Evolutionary conservation across 164 flowering plant genomes (phyloP).

Genomic region (Euptelea pleiosperma): DNA sequence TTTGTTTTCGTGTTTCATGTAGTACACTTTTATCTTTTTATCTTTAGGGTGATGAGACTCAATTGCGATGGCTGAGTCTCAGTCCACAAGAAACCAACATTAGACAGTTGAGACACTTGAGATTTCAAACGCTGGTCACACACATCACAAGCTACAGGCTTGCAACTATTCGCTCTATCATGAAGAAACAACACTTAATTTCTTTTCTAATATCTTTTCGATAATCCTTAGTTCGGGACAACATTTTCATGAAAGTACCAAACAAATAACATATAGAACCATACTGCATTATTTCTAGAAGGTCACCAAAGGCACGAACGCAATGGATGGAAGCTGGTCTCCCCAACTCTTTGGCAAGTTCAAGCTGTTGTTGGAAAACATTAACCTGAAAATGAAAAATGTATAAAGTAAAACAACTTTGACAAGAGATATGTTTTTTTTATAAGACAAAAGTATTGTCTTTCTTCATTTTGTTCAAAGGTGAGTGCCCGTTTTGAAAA

Average conservation of each 20-base stretch:
- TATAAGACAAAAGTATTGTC: neutral
- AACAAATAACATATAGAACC: constrained; percentile 12
- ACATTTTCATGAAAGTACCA: neutral
- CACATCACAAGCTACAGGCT: too few relatives aligned
- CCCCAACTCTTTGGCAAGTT: constrained; percentile 78
- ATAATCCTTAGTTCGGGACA: neutral
- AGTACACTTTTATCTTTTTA: too few relatives aligned
- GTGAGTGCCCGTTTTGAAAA: neutral
- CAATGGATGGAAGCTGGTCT: constrained; percentile 90
- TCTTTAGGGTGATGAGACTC: too few relatives aligned
- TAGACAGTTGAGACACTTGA: too few relatives aligned
- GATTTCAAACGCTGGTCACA: too few relatives aligned
- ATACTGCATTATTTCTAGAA: constrained; percentile 70
- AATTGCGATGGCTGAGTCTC: too few relatives aligned
- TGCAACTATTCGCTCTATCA: too few relatives aligned
- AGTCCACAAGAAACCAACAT: too few relatives aligned
- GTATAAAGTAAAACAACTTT: constrained; percentile 1
- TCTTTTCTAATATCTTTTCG: neutral
- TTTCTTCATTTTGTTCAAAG: neutral
- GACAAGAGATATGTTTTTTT: neutral
- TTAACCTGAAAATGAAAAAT: constrained; percentile 38
- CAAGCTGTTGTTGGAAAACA: constrained; percentile 72
- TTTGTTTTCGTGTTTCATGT: too few relatives aligned
- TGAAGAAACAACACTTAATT: too few relatives aligned
- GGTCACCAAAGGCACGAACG: constrained; percentile 94